Evolutionary conservation across 2,329 filamentous ascomycete species (phyloP), one percentile per base, ranked within the genome.

Genomic region (Pleurostoma richardsiae): DNA sequence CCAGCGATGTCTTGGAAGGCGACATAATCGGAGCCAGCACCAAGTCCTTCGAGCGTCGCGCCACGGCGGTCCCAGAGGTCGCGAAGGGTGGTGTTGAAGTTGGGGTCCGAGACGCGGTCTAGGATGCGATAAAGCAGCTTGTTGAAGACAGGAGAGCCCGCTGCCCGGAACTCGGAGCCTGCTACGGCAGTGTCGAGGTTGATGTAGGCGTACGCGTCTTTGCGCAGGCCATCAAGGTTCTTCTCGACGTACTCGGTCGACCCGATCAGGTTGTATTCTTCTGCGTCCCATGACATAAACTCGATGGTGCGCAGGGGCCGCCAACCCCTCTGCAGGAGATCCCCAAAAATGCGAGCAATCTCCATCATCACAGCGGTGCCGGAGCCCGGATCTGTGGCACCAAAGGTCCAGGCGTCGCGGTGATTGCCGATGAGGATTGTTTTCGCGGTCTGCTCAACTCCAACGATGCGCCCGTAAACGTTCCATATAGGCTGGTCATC

Each of bases 211-310:
- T 89, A 82, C 0, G 81, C 92, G 56, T 94, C 79, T 19, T 78
- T 71, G 39, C 88, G 85, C 5, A 99, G 74, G 3, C 71, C 64
- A 0, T 91, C 83, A 29, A 90, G 73, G 55, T 92, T 85, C 41
- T 87, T 85, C 68, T 99, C 94, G 41, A 99, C 94, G 59, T 87
- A 92, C 64, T 99, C 94, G 2, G 94, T 97, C 8, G 90, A 95
- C 6, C 94, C 94, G 48, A 96, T 88, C 41, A 94, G 72, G 65
- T 96, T 96, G 71, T 96, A 97, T 65, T 92, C 90, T 56, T 86
- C 86, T 4, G 82, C 94, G 64, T 99, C 94, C 94, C 94, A 99
- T 31, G 89, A 96, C 60, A 91, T 90, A 65, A 99, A 97, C 63
- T 95, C 88, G 53, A 99, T 95, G 4, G 90, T 95, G n/a, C 94